Conservation (phyloP, 2,329 filamentous ascomycete genomes). For the Hypomyces rosellus region DNA sequence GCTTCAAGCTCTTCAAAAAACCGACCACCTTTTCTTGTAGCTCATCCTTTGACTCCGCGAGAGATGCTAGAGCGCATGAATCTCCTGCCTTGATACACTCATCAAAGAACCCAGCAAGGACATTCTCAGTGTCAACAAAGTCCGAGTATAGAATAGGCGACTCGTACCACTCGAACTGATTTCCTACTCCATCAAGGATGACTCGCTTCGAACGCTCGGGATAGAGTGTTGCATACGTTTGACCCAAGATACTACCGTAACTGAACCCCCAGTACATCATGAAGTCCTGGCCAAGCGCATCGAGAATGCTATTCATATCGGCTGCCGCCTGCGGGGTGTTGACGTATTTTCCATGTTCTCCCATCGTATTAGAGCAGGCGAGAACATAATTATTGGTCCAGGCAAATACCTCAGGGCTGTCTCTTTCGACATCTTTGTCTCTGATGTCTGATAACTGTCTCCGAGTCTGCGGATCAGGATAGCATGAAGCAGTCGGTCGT, state of each 20-base stretch:
- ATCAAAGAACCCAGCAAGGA: no score
- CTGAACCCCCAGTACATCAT: conserved; percentile 37
- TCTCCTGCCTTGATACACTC: no score
- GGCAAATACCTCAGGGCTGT: conserved; percentile 40
- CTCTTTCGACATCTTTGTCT: not conserved
- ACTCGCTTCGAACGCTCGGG: conserved; percentile 26
- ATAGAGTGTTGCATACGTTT: conserved; percentile 17
- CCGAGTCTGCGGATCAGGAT: no score
- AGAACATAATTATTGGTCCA: conserved; percentile 35
- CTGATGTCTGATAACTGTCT: no score
- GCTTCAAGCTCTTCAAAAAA: no score
- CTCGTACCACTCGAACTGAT: no score
- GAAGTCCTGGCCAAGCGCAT: conserved; percentile 28
- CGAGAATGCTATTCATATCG: conserved; percentile 46
- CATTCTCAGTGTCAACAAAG: no score
- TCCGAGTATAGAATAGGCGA: no score
- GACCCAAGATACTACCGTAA: conserved; percentile 27
- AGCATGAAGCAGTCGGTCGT: no score
- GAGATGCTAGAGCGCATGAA: no score
- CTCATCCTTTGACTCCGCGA: no score
- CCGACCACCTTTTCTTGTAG: no score
- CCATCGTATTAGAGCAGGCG: conserved; percentile 38
- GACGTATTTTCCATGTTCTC: conserved; percentile 37
- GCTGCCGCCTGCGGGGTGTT: conserved; percentile 45
- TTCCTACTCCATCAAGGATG: conserved; percentile 28